These are phyloP conservation scores for Amphibolis antarctica DNA, from an alignment of 106 monocot genomes.

Conservation along the genomic window DNA sequence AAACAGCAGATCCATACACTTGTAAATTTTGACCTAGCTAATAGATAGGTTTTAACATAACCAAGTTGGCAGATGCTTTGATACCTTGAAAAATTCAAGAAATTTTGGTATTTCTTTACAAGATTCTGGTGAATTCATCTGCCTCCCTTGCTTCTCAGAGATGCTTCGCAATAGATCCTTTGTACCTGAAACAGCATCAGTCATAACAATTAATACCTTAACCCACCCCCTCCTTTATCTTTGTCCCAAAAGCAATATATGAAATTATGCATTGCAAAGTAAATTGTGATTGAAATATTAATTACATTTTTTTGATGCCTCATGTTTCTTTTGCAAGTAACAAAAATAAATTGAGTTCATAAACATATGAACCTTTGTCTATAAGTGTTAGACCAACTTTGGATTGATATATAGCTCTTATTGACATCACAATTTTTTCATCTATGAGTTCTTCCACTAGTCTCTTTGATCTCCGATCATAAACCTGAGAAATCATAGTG, in stretches of 20 bases:
- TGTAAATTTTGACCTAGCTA: background rate
- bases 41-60: background rate
- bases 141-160: constrained; percentile 87
- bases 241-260: no score
- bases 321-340: background rate
- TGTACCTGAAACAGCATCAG: constrained; percentile 57
- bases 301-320: background rate
- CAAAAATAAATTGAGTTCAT: background rate
- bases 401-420: constrained; percentile 95
- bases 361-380: constrained; percentile 37
- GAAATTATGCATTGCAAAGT: no score
- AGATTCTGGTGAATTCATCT: constrained; percentile 78
- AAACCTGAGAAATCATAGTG: constrained; percentile 37
- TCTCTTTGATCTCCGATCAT: constrained; percentile 85
- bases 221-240: no score
- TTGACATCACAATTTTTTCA: constrained; percentile 88
- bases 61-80: background rate
- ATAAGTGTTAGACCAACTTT: constrained; percentile 86
- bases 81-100: constrained; percentile 79
- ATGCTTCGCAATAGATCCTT: constrained; percentile 62
- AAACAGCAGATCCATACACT: no score
- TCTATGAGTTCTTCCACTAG: constrained; percentile 90
- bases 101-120: constrained; percentile 81
- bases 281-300: no score
- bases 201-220: no score